These are phyloP conservation scores for Hericium coralloides DNA, from an alignment of 768 basidiomycete genomes.

Conservation along the genomic window DNA sequence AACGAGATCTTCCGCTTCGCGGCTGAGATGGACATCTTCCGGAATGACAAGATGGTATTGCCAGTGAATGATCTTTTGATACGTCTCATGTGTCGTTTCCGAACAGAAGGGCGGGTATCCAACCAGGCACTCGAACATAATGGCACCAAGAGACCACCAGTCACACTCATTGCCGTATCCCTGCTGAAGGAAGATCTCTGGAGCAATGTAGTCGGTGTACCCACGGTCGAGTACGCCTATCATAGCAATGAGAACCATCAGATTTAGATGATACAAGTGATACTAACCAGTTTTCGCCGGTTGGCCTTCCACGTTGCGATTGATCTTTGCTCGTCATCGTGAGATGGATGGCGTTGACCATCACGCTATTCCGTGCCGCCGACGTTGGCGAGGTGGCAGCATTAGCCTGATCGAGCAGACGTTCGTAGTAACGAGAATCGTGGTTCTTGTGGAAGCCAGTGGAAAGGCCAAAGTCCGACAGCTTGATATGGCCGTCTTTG, in stretches of 20 bases:
- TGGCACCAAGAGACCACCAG: conserved; percentile 98
- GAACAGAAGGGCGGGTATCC: conserved; percentile 98
- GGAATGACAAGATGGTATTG: conserved; percentile 78
- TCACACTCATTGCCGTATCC: conserved; percentile 99
- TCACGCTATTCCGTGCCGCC: conserved; percentile 81
- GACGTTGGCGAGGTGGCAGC: conserved; percentile 33
- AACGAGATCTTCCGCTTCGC: conserved; percentile 86
- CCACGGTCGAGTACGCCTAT: conserved; percentile 95
- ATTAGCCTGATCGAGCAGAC: conserved; percentile 63
- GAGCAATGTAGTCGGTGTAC: conserved; percentile 94
- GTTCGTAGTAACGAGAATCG: conserved; percentile 92
- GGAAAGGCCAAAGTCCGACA: conserved; percentile 97
- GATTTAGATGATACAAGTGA: not conserved
- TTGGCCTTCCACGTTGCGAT: conserved; percentile 99
- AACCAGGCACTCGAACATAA: conserved; percentile 97
- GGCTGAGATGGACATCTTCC: conserved; percentile 87
- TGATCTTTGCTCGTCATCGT: conserved; percentile 91
- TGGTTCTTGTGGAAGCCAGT: conserved; percentile 99
- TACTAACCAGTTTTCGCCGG: conserved; percentile 77
- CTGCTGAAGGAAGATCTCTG: conserved; percentile 92
- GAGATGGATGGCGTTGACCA: conserved; percentile 94
- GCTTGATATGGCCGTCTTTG: conserved; percentile 92
- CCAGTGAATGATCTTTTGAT: conserved; percentile 98
- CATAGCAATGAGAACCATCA: not conserved
- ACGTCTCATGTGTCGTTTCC: conserved; percentile 94